Evolutionary conservation across 176 grass and related monocot genomes (phyloP).

Genomic region (Pontederia crassipes): DNA sequence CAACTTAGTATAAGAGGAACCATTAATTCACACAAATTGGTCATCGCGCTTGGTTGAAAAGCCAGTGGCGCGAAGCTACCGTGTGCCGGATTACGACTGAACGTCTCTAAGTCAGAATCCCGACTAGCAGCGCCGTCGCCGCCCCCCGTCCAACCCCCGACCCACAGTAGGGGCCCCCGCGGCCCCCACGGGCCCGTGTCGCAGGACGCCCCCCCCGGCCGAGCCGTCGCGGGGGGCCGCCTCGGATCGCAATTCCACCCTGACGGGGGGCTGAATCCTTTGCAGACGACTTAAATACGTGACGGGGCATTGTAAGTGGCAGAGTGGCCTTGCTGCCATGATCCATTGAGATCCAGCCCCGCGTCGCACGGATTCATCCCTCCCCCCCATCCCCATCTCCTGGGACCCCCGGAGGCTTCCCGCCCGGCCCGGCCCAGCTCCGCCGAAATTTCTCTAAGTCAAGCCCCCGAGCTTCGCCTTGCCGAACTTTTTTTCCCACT

Average conservation of each 20-base stretch:
- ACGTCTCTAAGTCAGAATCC: conserved; percentile 39
- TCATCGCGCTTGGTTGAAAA: conserved; percentile 49
- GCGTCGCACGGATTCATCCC: conserved; percentile 41
- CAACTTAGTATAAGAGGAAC: no score
- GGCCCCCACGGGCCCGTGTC: no score
- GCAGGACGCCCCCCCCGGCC: no score
- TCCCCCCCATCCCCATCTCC: no score
- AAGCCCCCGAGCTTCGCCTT: no score
- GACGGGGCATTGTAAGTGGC: conserved; percentile 55
- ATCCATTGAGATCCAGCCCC: conserved; percentile 42
- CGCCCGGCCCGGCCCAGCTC: no score
- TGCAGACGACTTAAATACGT: conserved; percentile 63
- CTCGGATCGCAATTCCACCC: conserved; percentile 10
- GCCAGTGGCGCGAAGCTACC: conserved; percentile 38
- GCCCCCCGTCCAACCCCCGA: no score
- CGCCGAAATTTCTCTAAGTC: no score
- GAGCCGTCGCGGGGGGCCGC: conserved; percentile 13
- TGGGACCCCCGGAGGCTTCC: no score
- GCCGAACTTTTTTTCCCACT: no score
- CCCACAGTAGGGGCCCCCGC: no score
- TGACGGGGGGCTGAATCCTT: conserved; percentile 46
- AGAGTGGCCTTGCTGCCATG: conserved; percentile 64
- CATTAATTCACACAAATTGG: conserved; percentile 15
- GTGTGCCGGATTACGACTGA: conserved; percentile 40
- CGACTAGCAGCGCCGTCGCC: no score